A percentile compares a stretch with the other conserved stretches of the same genome.
Conservation (phyloP, 2,329 filamentous ascomycete species). For the Sclerotinia nivalis region DNA sequence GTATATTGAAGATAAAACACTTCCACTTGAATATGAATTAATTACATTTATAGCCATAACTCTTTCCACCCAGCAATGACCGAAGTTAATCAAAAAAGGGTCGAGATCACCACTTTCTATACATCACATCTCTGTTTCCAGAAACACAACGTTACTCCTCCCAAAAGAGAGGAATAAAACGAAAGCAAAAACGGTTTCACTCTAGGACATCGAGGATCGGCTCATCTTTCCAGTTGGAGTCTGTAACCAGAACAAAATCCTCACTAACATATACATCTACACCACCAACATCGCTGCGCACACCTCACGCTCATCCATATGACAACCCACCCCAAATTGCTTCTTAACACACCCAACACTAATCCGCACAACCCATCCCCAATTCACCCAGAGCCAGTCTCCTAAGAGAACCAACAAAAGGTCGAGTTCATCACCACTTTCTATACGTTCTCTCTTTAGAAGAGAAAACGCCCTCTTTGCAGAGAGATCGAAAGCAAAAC, state of each 20-base stretch:
- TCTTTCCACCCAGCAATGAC: too few species aligned
- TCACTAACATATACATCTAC: too few species aligned
- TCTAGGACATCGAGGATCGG: constrained; percentile 83
- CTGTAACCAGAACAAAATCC: constrained; percentile 54
- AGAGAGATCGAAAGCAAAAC: constrained; percentile 58
- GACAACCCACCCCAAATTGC: too few species aligned
- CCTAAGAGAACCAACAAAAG: constrained; percentile 72
- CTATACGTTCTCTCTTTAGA: constrained; percentile 61
- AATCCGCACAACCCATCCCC: too few species aligned
- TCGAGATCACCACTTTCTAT: constrained; percentile 94
- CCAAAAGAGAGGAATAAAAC: constrained; percentile 41
- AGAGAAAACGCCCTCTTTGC: constrained; percentile 1
- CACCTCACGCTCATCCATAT: too few species aligned
- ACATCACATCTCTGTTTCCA: constrained; percentile 47
- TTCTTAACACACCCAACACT: too few species aligned
- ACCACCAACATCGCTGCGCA: too few species aligned
- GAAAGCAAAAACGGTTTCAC: constrained; percentile 71
- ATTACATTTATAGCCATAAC: too few species aligned
- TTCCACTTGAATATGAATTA: too few species aligned
- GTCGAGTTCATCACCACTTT: constrained; percentile 95
- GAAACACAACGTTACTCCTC: constrained; percentile 26
- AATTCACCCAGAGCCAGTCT: constrained; percentile 70
- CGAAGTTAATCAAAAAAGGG: constrained; percentile 60
- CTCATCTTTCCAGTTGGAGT: constrained; percentile 95
- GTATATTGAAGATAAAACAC: neutral